Evolutionary conservation across 805 yeast species (phyloP), one percentile per base, ranked within the genome.

Genomic region (Ascoidea rubescens): DNA sequence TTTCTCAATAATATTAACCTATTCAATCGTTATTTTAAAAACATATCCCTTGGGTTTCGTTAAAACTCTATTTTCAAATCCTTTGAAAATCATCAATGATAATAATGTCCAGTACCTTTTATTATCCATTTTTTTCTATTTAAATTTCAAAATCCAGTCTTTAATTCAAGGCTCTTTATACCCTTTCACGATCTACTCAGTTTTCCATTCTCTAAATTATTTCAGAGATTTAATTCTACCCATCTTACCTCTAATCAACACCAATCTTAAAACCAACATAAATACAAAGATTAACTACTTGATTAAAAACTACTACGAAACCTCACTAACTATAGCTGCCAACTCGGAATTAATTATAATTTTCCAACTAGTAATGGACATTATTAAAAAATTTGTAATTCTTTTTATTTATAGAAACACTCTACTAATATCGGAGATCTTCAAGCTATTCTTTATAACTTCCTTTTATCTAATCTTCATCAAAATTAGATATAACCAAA

Each of bases 171-270:
- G 77, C 54, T 71, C 80, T 3, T 66, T 80, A 54, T 71, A 79
- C 56, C 81, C 88, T 32, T 83, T 82, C 60, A 71, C 75, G 16
- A 72, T 82, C 50, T 84, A 74, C 64, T 80, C 87, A 5, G 54
- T 75, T 2, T 83, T 82, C 72, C 89, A 84, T 66, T 74, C 78
- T 5, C 69, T 81, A 60, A 73, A 75, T 47, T 84, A 82, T 64
- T 65, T 75, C 58, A 79, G 76, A 60, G 72, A 73, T 50, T 70
- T 71, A 58, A 62, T 83, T 54, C 67, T 82, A 53, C 83, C 84
- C 51, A 67, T 71, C 48, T 60, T 72, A 48, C 80, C 83, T 2
- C 58, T 52, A 42, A 58, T 51, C 31, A 57, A 50, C 46, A 65
- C 59, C 53, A 64, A 42, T 63, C 55, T 68, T 1, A 42, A 59